Evolutionary conservation across 176 grass and related monocot genomes (phyloP).

Genomic region (Lolium perenne): DNA sequence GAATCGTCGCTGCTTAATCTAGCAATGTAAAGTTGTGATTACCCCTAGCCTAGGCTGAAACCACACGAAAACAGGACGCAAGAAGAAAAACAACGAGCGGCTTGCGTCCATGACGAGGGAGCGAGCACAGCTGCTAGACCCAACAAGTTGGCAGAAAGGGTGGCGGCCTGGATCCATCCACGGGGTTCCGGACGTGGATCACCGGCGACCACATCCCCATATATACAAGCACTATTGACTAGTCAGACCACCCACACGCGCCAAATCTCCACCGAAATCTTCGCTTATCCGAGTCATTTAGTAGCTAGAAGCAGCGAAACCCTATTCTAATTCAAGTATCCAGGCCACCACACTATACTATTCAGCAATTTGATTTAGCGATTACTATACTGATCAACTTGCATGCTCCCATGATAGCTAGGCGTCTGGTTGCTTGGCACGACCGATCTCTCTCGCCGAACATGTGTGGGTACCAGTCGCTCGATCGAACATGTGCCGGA

Average conservation of each 20-base stretch:
- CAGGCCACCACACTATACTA: neutral
- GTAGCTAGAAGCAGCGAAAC: slow-evolving; percentile 37
- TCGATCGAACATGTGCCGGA: slow-evolving; percentile 21
- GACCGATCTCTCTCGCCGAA: neutral
- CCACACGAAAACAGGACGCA: neutral
- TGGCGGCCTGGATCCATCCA: neutral
- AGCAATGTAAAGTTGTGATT: neutral
- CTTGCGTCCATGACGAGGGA: too few species aligned
- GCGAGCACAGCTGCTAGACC: neutral
- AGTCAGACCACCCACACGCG: slow-evolving; percentile 4
- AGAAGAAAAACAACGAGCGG: neutral
- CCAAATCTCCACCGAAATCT: slow-evolving; percentile 33
- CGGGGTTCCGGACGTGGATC: slow-evolving; percentile 34
- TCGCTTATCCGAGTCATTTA: slow-evolving; percentile 27
- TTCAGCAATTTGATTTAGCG: neutral
- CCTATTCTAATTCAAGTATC: slow-evolving; percentile 17
- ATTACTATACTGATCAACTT: neutral
- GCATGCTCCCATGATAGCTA: neutral
- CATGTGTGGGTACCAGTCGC: neutral
- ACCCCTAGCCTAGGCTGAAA: neutral
- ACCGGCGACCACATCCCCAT: slow-evolving; percentile 10
- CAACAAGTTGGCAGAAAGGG: slow-evolving; percentile 23
- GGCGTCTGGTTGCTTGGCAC: neutral
- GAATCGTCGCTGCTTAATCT: neutral
- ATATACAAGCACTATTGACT: too few species aligned